These are phyloP conservation scores for Orbilia javanica DNA, from an alignment of 2,329 filamentous ascomycete genomes.

Conservation along the genomic window DNA sequence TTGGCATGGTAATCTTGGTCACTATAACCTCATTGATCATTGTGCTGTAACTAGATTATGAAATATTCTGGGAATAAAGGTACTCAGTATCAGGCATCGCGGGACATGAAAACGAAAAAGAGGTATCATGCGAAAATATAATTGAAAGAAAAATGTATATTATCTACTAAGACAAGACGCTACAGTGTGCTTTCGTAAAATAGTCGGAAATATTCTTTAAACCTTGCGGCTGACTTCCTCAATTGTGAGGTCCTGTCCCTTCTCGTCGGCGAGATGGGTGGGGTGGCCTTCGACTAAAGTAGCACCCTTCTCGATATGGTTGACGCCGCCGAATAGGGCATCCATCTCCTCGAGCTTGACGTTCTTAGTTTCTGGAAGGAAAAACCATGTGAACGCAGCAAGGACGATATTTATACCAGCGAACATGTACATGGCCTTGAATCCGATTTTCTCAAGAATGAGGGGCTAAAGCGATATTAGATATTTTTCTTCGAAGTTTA, in stretches of 20 bases:
- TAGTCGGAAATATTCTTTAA: slow-evolving; percentile 2
- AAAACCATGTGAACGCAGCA: slow-evolving; percentile 47
- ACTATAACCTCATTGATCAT: slow-evolving; percentile 31
- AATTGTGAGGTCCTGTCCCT: slow-evolving; percentile 54
- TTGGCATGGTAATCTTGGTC: no score
- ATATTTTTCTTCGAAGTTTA: background rate
- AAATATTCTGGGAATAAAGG: slow-evolving; percentile 18
- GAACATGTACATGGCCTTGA: slow-evolving; percentile 57
- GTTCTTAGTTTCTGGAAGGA: slow-evolving; percentile 51
- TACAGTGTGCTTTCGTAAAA: slow-evolving; percentile 31
- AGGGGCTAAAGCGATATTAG: slow-evolving; percentile 38
- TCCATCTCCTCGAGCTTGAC: slow-evolving; percentile 72
- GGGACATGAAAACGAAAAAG: slow-evolving; percentile 10
- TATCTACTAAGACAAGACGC: slow-evolving; percentile 51
- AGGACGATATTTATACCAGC: slow-evolving; percentile 44
- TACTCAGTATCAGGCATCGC: slow-evolving; percentile 2
- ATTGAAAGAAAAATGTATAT: slow-evolving; percentile 31
- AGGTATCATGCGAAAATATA: slow-evolving; percentile 43
- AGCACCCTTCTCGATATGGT: slow-evolving; percentile 71
- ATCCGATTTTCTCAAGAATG: slow-evolving; percentile 41
- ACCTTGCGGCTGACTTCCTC: slow-evolving; percentile 50
- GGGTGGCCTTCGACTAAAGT: slow-evolving; percentile 65
- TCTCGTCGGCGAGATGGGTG: slow-evolving; percentile 24
- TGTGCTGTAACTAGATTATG: background rate
- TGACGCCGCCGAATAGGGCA: slow-evolving; percentile 70